Evolutionary conservation across 2,329 filamentous ascomycete genomes (phyloP), one percentile per base, ranked within the genome.

Genomic region (Botryosphaeria agaves): DNA sequence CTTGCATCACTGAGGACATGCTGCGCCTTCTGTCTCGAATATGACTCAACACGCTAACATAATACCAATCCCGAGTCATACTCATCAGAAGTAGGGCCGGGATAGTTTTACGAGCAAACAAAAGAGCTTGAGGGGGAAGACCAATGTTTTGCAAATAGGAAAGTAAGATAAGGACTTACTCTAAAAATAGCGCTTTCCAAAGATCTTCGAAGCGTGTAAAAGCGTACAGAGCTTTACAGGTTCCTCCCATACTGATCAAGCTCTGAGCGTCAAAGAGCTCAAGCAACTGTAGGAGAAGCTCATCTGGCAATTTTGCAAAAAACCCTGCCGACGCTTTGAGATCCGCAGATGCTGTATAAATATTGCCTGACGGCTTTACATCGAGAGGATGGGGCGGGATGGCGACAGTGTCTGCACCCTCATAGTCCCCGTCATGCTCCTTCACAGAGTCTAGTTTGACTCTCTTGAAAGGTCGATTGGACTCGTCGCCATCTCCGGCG

Each of bases 291-390:
- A 76, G 64, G 29, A 94, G 59, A 40, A 89, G 56, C 53, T 94
- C 84, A 52, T 95, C 87, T 3, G 85, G 79, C 31, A 93, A 57
- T 23, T 53, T 49, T 34, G 66, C 65, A 47, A 92, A 77, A 4
- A 48, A 47, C 11, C 84, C 85, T 36, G 72, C 67, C 23, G 60
- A 64, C 29, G 59, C 52, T 35, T 81, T 79, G 28, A 83, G 68
- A 55, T 80, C 80, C 32, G 62, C 62, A 2, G 61, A 62, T 8
- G 70, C 62, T 14, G 72, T 71, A 26, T 87, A 67, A 29, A 76
- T 74, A 58, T 98, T 95, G 21, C 87, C 89, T 36, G 78, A 67
- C 1, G 89, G 87, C 48, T 84, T 89, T 39, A 95, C 65, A 18
- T 78, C 78, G 28, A 93, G 61, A 21, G 83, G 83, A 59, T 95